A percentile compares a stretch with the other conserved stretches of the same genome.
These are phyloP conservation scores for Penicillium simplicissimum DNA, from an alignment of 495 filamentous ascomycete species.

Conservation along the genomic window DNA sequence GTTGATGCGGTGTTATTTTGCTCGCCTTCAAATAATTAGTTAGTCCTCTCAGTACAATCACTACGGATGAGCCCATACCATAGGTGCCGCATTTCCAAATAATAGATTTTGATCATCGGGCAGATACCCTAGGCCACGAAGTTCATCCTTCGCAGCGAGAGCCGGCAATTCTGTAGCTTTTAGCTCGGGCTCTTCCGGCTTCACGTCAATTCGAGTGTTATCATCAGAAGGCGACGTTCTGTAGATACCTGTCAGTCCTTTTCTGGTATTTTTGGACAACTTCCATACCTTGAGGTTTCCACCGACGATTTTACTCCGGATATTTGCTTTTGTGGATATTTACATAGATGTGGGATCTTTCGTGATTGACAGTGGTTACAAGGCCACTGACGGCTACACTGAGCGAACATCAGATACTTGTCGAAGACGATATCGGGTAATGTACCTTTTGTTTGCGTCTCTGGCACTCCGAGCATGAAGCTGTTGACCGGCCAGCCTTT, in stretches of 20 bases:
- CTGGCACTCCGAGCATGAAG: slow-evolving; percentile 39
- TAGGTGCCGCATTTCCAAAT: slow-evolving; percentile 8
- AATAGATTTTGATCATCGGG: slow-evolving; percentile 17
- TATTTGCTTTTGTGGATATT: slow-evolving; percentile 22
- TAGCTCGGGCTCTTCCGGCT: neutral
- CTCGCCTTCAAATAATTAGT: slow-evolving; percentile 4
- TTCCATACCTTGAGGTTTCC: too few species aligned
- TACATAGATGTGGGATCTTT: slow-evolving; percentile 34
- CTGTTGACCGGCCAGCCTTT: slow-evolving; percentile 18
- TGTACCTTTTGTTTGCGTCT: slow-evolving; percentile 41
- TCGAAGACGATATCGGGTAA: neutral
- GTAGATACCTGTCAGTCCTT: neutral
- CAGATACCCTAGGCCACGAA: slow-evolving; percentile 32
- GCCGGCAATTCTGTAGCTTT: neutral
- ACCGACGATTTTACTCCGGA: neutral
- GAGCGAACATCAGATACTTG: neutral
- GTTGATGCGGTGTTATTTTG: neutral
- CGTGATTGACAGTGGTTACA: slow-evolving; percentile 39
- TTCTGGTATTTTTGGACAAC: neutral
- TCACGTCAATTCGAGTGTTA: neutral
- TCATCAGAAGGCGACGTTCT: slow-evolving; percentile 6
- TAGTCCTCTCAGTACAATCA: neutral
- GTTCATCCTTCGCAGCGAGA: slow-evolving; percentile 18
- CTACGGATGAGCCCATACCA: slow-evolving; percentile 7
- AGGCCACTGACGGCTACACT: slow-evolving; percentile 40